Percentiles rank a stretch among this genome's conserved stretches.
These are phyloP conservation scores for Schizonepeta tenuifolia DNA, from an alignment of 257 asterid species.

Conservation along the genomic window DNA sequence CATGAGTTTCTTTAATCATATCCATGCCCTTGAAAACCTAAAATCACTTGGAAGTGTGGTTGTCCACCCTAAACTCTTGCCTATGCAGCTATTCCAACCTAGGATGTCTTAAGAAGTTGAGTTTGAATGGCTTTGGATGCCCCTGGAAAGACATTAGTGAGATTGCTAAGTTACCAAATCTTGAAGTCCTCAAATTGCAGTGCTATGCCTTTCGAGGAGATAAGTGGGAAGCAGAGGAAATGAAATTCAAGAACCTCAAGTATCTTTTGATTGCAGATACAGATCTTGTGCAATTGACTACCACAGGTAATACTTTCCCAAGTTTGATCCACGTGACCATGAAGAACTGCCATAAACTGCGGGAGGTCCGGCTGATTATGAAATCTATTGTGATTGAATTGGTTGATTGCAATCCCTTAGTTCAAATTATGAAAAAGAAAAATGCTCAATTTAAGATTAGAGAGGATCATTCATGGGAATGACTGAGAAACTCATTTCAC, in stretches of 20 bases:
- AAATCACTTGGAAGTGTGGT: neutral
- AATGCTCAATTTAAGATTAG: neutral
- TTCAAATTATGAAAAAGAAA: neutral
- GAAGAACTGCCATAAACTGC: constrained; percentile 22
- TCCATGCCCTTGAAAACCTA: neutral
- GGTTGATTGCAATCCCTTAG: constrained; percentile 27
- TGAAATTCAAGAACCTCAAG: neutral
- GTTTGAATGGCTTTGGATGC: neutral
- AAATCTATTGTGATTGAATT: neutral
- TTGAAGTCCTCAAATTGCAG: neutral
- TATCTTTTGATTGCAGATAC: constrained; percentile 13
- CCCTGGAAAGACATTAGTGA: neutral
- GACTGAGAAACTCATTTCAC: neutral
- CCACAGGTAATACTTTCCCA: neutral
- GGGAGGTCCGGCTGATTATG: neutral
- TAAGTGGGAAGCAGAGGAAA: neutral
- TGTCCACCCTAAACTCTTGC: neutral
- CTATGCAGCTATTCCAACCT: neutral
- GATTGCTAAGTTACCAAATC: neutral
- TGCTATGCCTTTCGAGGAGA: constrained; percentile 5
- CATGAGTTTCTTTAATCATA: neutral
- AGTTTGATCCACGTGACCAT: neutral
- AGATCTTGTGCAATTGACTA: constrained; percentile 5
- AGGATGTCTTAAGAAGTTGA: neutral
- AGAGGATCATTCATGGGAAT: neutral